Evolutionary conservation across 2,329 filamentous ascomycete genomes (phyloP).

Genomic region (Ophiostoma himal-ulmi): DNA sequence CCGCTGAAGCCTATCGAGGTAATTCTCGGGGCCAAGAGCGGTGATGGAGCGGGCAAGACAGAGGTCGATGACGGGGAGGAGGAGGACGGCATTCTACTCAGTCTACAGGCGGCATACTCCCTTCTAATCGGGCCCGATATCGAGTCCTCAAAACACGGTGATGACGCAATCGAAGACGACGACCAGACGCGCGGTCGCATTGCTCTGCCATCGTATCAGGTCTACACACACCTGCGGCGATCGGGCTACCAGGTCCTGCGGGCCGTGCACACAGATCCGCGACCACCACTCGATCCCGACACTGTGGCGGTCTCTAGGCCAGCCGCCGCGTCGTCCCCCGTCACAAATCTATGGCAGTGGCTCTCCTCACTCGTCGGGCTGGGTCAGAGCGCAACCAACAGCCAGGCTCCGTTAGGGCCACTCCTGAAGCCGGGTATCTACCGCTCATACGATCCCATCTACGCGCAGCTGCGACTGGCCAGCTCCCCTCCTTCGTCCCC

Average conservation of each 20-base stretch:
- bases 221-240: slow-evolving; percentile 79
- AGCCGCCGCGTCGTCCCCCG: neutral
- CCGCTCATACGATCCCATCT: slow-evolving; percentile 65
- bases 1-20: slow-evolving; percentile 51
- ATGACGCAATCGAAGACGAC: slow-evolving; percentile 16
- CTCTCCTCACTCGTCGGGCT: slow-evolving; percentile 41
- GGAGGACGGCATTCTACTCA: slow-evolving; percentile 71
- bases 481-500: slow-evolving; percentile 24
- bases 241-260: slow-evolving; percentile 66
- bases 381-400: neutral
- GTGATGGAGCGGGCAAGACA: neutral
- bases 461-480: slow-evolving; percentile 55
- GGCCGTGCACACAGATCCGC: slow-evolving; percentile 16
- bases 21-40: slow-evolving; percentile 34
- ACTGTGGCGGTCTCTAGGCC: neutral
- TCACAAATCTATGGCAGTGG: slow-evolving; percentile 45
- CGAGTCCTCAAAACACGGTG: slow-evolving; percentile 32
- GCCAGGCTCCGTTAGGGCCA: slow-evolving; percentile 44
- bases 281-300: neutral
- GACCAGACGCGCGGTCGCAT: slow-evolving; percentile 44
- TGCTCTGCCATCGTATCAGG: slow-evolving; percentile 73
- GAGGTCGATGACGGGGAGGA: slow-evolving; percentile 41
- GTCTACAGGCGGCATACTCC: slow-evolving; percentile 83
- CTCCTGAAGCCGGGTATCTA: slow-evolving; percentile 59
- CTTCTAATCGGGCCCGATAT: slow-evolving; percentile 68